These are phyloP conservation scores for Aspergillus hiratsukae DNA, from an alignment of 2,329 filamentous ascomycete genomes.

Conservation along the genomic window DNA sequence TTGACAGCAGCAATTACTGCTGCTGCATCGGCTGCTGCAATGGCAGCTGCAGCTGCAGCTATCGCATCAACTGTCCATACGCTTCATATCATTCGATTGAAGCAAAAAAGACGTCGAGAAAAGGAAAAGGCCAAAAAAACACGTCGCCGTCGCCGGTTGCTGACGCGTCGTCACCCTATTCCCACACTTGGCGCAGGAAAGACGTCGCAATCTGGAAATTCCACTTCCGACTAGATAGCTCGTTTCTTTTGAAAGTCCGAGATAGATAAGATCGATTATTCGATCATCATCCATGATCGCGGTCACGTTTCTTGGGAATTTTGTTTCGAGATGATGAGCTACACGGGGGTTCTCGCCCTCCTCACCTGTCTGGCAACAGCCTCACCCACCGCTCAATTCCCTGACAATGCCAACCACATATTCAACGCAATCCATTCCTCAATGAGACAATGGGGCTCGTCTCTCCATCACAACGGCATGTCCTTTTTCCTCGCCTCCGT, in stretches of 20 bases:
- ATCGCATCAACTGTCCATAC: neutral
- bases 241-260: neutral
- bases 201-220: neutral
- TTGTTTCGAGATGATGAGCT: neutral
- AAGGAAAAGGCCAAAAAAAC: neutral
- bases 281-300: too few species aligned
- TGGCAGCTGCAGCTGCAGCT: too few species aligned
- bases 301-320: neutral
- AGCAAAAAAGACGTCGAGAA: neutral
- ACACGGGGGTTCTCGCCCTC: neutral
- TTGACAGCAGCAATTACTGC: too few species aligned
- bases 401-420: slow-evolving; percentile 56
- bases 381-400: neutral
- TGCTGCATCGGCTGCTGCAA: too few species aligned
- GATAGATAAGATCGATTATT: neutral
- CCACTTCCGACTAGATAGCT: too few species aligned
- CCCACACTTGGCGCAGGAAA: neutral
- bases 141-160: neutral
- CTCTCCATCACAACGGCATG: slow-evolving; percentile 71
- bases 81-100: neutral
- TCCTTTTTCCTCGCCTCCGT: slow-evolving; percentile 64
- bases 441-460: slow-evolving; percentile 70
- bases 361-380: neutral
- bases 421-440: slow-evolving; percentile 71
- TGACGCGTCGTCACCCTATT: neutral